Base-by-base conservation (phyloP, 2,329 filamentous ascomycete species). In the Zasmidium angulare region DNA sequence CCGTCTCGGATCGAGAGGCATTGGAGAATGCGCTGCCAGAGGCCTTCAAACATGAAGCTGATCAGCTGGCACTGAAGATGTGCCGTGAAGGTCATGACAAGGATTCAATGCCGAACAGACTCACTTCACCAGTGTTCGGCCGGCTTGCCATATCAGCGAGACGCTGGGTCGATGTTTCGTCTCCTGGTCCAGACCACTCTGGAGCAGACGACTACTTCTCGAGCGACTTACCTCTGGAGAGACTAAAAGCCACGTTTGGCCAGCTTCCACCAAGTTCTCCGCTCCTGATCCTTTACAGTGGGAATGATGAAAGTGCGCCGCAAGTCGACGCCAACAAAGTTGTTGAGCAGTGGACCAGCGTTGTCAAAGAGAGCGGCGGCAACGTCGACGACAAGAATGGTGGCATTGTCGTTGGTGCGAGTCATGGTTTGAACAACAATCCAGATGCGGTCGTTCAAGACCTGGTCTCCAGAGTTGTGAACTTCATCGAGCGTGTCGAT, bases 161-260 rank as follows among this genome's bases (percentile, higher is more conserved):
- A 49, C 72, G 87, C 46, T 88, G 85, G 72, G 70, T 87, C 36
- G 84, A 83, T 50, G 75, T 89, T 6, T 77, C 81, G 0, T 83
- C 80, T 21, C 84, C 84, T 0, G 78, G 77, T 19, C 84, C 84
- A 0, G 77, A 79, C 50, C 74, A 79, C 53, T 80, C 86, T 3
- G 89, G 88, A 10, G 88, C 90, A 59, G 93, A 97, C 72, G 93
- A 96, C 72, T 91, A 89, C 70, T 96, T 96, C 76, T 93, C 89
- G n/a, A 87, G 86, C 2, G 89, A 95, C 70, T 76, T 95, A n/a
- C 74, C 78, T 0, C 82, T 85, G 46, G 79, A 83, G 29, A 78
- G 80, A 19, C 77, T 92, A 6, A 69, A 74, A 22, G 72, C 72
- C 14, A 88, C 87, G n/a, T 96, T 93, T 82, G 83, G 86, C 2